These are phyloP conservation scores for Hortiboletus flavorubellus DNA, from an alignment of 768 basidiomycete species.

Conservation along the genomic window DNA sequence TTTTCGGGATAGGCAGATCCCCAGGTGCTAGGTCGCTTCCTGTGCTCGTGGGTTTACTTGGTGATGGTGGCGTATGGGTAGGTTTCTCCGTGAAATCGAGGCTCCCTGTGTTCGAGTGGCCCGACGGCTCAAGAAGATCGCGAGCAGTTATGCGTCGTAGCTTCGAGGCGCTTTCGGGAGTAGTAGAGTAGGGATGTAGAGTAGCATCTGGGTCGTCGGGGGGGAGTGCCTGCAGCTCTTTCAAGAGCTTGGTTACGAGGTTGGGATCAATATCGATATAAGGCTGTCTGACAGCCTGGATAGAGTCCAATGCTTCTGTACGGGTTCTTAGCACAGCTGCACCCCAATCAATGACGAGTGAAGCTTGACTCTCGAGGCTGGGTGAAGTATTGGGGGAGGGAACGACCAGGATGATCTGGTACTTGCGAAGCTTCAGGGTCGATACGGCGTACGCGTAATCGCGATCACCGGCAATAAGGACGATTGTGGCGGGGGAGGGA, in stretches of 20 bases:
- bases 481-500: constrained; percentile 47
- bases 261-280: constrained; percentile 23
- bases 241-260: constrained; percentile 18
- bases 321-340: constrained; percentile 36
- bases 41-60: constrained; percentile 7
- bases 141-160: constrained; percentile 17
- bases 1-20: constrained; percentile 12
- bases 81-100: constrained; percentile 7
- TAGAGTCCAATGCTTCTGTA: constrained; percentile 14
- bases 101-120: constrained; percentile 3
- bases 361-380: constrained; percentile 54
- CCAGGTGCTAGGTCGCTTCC: constrained; percentile 4
- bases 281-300: constrained; percentile 24
- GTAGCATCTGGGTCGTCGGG: constrained; percentile 15
- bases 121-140: constrained; percentile 25
- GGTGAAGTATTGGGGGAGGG: constrained; percentile 38
- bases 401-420: constrained; percentile 50
- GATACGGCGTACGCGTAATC: constrained; percentile 67
- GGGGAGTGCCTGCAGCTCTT: constrained; percentile 19
- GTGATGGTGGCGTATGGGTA: neutral
- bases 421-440: constrained; percentile 49
- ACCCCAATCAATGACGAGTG: constrained; percentile 50
- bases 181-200: neutral
- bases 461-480: constrained; percentile 65
- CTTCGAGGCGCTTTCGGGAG: constrained; percentile 4